Percentiles rank a stretch among this genome's conserved stretches.
Conservation (phyloP, 2,329 filamentous ascomycete genomes). For the Colletotrichum cereale region DNA sequence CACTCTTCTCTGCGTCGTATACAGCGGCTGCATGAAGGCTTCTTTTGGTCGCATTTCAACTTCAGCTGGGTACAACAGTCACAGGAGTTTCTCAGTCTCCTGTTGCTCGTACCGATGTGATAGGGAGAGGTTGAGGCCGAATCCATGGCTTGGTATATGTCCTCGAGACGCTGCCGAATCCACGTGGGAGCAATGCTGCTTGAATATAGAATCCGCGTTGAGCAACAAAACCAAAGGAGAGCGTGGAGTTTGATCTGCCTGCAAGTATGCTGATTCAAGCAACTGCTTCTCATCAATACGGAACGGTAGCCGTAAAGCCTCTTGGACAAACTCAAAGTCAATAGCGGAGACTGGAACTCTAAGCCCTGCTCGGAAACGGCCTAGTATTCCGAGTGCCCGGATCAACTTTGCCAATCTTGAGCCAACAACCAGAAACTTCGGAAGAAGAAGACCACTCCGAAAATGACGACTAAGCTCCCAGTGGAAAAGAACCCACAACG, state of each 20-base stretch:
- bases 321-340: neutral
- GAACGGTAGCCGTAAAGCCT: neutral
- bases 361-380: neutral
- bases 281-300: neutral
- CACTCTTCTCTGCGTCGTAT: neutral
- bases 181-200: neutral
- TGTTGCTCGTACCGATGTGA: neutral
- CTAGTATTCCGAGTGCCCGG: neutral
- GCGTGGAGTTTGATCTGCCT: neutral
- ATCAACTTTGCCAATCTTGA: neutral
- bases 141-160: neutral
- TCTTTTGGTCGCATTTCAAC: conserved; percentile 21
- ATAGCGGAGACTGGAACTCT: neutral
- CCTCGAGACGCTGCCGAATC: neutral
- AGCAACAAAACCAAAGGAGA: neutral
- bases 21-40: conserved; percentile 12
- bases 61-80: conserved; percentile 12
- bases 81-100: conserved; percentile 19
- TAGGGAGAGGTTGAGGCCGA: neutral
- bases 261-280: neutral
- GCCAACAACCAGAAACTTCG: no score
- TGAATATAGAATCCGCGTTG: neutral
- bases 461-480: neutral
- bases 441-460: neutral
- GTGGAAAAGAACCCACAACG: neutral